Evolutionary conservation across 208 protist species (phyloP), one percentile per base, ranked within the genome.

Genomic region (Trichomonas vaginalis): DNA sequence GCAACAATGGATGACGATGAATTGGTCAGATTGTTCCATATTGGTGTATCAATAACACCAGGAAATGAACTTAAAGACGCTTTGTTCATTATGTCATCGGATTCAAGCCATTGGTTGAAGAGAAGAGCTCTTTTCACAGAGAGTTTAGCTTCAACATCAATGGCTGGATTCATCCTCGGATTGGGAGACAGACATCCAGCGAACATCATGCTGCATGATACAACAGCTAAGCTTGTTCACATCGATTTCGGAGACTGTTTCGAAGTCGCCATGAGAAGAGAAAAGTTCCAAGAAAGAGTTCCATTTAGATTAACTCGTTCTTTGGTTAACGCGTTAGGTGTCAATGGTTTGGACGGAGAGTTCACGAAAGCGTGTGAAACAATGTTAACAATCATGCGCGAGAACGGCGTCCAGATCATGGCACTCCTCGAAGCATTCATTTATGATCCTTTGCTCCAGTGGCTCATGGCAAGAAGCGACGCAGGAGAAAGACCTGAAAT

Each of bases 231-330:
- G 82, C 37, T 61, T 1, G 92, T 95, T 47, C 47, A 95, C 61
- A 95, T 95, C 37, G 92, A 95, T 39, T 95, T 95, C 37, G 92
- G 51, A 82, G 47, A 79, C 61, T 79, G 47, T 70, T 95, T 95
- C 37, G 92, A 95, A 45, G 88, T 95, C 4, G 88, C 88, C 12
- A 95, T 49, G 17, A 1, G 35, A 4, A 49, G 88, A 35, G 35
- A 70, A 12, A 70, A 40, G 37, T 95, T 70, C 32, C 88, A 40
- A 10, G 88, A 95, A 51, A 95, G 35, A 70, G 88, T 95, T 70
- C 88, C 88, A 62, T 95, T 95, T 37, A 39, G 88, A 70, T 70
- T 95, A 6, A 70, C 88, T 35, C 42, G 46, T 48, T 40, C 47
- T 10, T 15, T 95, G 4, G n/a, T 95, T 6, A 95, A 51, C 40